Evolutionary conservation across 805 yeast genomes (phyloP), one percentile per base, ranked within the genome.

Genomic region (Candida montana): DNA sequence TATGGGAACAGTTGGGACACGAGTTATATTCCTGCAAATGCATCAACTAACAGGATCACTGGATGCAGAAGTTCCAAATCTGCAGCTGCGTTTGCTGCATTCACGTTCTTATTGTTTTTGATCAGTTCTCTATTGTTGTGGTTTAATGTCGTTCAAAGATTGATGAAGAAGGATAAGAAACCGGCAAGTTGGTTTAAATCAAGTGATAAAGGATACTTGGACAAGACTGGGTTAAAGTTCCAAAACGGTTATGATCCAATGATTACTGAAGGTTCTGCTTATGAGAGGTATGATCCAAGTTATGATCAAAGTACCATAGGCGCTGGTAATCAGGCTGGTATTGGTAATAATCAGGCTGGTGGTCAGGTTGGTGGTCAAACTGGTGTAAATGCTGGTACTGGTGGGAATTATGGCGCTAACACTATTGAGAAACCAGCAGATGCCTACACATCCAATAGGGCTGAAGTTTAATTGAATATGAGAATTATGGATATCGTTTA

Each of bases 21-120:
- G 6, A 31, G 16, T 2, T 27, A 27, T 19, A 29, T 41, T 24
- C 33, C 42, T 46, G 52, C 35, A 47, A 48, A 31, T 49, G 47
- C 35, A 41, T 48, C 9, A 44, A 45, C 20, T 9, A 32, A 40
- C 1, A 31, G 35, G 23, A 35, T 42, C 10, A 42, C 41, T 9
- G 60, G 62, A 3, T 63, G 68, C 37, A 51, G 49, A 37, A 36
- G 62, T 11, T 49, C 58, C 7, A 54, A 62, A 39, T 57, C 64
- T 3, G 48, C 65, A 4, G 55, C 61, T 39, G 68, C 66, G 2
- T 61, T 63, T 44, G 50, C 62, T 5, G 65, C 61, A 9, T 39
- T 63, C 2, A 37, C 54, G 2, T 60, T 57, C 42, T 36, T 59
- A 4, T 39, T 64, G 33, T 63, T 59, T 33, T 40, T 50, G n/a